Evolutionary conservation across 345 rosid species (phyloP).

Genomic region (Hibiscus trionum): DNA sequence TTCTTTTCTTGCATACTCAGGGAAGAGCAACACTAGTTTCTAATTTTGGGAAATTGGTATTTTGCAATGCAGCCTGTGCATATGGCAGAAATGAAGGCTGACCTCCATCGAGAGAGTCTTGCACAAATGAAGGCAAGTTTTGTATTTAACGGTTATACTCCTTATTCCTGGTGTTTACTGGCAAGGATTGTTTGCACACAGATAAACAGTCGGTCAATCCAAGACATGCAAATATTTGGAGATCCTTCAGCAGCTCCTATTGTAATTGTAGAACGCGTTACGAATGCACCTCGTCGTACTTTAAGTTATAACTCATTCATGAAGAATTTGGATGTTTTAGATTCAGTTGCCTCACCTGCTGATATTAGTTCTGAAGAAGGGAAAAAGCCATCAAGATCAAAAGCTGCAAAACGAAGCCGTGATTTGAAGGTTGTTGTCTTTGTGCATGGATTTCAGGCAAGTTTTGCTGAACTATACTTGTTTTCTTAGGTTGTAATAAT

Average conservation of each 20-base stretch:
- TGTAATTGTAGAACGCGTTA: slow-evolving; percentile 71
- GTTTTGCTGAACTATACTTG: slow-evolving; percentile 10
- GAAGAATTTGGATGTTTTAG: slow-evolving; percentile 50
- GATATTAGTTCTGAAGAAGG: slow-evolving; percentile 25
- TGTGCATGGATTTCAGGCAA: slow-evolving; percentile 97
- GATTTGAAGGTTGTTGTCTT: slow-evolving; percentile 72
- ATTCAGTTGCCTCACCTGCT: slow-evolving; percentile 21
- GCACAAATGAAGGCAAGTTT: slow-evolving; percentile 87
- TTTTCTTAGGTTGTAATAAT: background rate
- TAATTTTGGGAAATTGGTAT: slow-evolving; percentile 12
- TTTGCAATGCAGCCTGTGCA: slow-evolving; percentile 60
- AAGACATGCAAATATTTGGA: slow-evolving; percentile 86
- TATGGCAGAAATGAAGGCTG: slow-evolving; percentile 78
- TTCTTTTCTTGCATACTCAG: slow-evolving; percentile 16
- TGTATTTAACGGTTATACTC: background rate
- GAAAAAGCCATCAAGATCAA: slow-evolving; percentile 24
- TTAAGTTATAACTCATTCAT: slow-evolving; percentile 71
- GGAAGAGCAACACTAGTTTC: background rate
- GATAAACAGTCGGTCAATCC: slow-evolving; percentile 82
- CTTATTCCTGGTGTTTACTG: slow-evolving; percentile 1
- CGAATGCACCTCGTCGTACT: slow-evolving; percentile 77
- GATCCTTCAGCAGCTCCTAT: slow-evolving; percentile 80
- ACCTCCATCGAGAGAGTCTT: slow-evolving; percentile 89
- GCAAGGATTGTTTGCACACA: slow-evolving; percentile 30
- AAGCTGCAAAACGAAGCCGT: slow-evolving; percentile 30